phyloP scores from a whole-genome alignment of 345 rosid genomes.

The Psidium guajava region DNA sequence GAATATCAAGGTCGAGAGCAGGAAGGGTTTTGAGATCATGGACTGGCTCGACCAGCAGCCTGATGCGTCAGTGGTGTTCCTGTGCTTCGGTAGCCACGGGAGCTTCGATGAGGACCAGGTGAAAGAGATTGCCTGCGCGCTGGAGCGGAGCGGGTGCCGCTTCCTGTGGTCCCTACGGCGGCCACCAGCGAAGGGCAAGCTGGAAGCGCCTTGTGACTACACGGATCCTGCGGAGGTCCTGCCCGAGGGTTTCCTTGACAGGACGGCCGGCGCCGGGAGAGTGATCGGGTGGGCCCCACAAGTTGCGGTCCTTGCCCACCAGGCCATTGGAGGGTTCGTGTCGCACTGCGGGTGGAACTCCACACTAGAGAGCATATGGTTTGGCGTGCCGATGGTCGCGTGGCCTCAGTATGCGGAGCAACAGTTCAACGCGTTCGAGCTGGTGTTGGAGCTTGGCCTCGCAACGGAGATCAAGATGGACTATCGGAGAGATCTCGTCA shows the following conservation, averaged over 20 bases:
- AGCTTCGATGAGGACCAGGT: slow-evolving; percentile 33
- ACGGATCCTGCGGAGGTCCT: slow-evolving; percentile 7
- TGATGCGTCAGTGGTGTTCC: slow-evolving; percentile 36
- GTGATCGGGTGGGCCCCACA: slow-evolving; percentile 51
- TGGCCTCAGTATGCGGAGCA: slow-evolving; percentile 58
- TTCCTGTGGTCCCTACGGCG: slow-evolving; percentile 34
- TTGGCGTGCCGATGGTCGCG: slow-evolving; percentile 30
- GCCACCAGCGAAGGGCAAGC: background rate
- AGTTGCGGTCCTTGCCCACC: background rate
- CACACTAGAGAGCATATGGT: slow-evolving; percentile 33
- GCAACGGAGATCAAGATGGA: slow-evolving; percentile 2
- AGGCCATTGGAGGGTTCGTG: slow-evolving; percentile 40
- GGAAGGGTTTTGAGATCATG: slow-evolving; percentile 7
- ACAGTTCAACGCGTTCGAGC: slow-evolving; percentile 26
- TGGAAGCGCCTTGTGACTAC: slow-evolving; percentile 8
- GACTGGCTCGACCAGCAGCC: slow-evolving; percentile 58
- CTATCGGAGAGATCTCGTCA: background rate
- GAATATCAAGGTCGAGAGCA: slow-evolving; percentile 10
- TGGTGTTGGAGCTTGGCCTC: slow-evolving; percentile 29
- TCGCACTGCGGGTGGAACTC: slow-evolving; percentile 66
- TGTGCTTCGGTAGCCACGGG: slow-evolving; percentile 67
- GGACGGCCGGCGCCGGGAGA: slow-evolving; percentile 16
- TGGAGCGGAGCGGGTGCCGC: background rate
- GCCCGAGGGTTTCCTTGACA: slow-evolving; percentile 28
- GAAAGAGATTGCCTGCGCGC: slow-evolving; percentile 6